Conservation (phyloP, 768 basidiomycete genomes). For the Scleroderma bovista region DNA sequence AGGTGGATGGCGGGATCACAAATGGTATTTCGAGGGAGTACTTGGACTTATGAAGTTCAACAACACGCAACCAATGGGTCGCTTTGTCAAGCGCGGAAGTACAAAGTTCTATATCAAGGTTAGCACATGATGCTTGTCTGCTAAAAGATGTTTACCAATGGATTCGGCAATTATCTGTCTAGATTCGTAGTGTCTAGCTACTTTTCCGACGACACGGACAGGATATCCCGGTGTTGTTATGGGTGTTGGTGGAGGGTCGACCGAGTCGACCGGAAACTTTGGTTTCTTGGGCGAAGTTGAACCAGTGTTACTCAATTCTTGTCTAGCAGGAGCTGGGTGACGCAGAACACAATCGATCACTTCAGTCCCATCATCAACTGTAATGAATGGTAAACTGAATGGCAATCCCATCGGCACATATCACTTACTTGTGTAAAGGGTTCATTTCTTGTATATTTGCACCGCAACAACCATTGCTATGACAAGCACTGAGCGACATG, state of each 20-base stretch:
- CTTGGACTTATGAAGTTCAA: conserved; percentile 43
- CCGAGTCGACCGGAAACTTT: background rate
- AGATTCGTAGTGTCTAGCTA: conserved; percentile 35
- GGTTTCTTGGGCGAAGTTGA: conserved; percentile 15
- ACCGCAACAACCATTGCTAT: conserved; percentile 64
- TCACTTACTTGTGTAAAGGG: conserved; percentile 52
- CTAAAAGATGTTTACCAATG: conserved; percentile 40
- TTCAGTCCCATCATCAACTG: conserved; percentile 76
- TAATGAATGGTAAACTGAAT: background rate
- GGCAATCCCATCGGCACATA: background rate
- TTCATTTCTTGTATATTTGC: conserved; percentile 51
- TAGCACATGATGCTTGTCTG: background rate
- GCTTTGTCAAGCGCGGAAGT: conserved; percentile 54
- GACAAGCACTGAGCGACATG: conserved; percentile 58
- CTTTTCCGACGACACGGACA: conserved; percentile 43
- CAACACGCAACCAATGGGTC: conserved; percentile 48
- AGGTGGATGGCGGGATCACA: conserved; percentile 33
- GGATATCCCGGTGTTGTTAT: conserved; percentile 42
- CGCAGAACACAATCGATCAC: conserved; percentile 63
- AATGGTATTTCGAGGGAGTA: conserved; percentile 50
- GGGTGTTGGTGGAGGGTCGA: conserved; percentile 14
- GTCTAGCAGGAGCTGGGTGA: conserved; percentile 21
- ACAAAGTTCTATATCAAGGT: conserved; percentile 35
- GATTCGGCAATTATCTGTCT: conserved; percentile 43
- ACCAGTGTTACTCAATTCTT: conserved; percentile 3